Conservation (phyloP, 371 early-diverging fungal species). For the Apophysomyces sp. region DNA sequence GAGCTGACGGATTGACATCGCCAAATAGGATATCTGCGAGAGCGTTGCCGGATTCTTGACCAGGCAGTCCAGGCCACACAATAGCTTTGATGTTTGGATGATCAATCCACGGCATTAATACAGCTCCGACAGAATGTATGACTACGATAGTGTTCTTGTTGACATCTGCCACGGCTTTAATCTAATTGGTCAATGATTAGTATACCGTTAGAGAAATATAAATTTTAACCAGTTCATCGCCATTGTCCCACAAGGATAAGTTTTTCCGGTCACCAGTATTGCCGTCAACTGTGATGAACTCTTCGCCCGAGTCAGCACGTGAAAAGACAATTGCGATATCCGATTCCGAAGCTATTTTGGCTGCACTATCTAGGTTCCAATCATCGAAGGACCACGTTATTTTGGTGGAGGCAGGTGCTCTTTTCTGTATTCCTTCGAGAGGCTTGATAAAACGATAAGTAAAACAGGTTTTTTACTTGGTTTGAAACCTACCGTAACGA, state of each 20-base stretch:
- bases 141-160: constrained; percentile 61
- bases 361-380: constrained; percentile 31
- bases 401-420: neutral
- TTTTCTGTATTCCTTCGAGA: neutral
- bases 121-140: constrained; percentile 56
- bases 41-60: constrained; percentile 66
- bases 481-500: constrained; percentile 41
- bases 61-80: constrained; percentile 51
- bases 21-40: constrained; percentile 66
- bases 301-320: constrained; percentile 61
- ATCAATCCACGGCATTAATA: constrained; percentile 56
- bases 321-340: constrained; percentile 64
- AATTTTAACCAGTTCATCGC: constrained; percentile 50
- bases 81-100: constrained; percentile 59
- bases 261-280: constrained; percentile 61
- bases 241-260: constrained; percentile 57
- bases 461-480: neutral
- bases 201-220: neutral
- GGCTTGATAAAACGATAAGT: neutral
- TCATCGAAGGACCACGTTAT: neutral
- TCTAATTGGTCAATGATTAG: constrained; percentile 15
- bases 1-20: constrained; percentile 58
- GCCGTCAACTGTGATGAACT: constrained; percentile 34
- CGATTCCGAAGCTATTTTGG: constrained; percentile 32
- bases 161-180: constrained; percentile 52